Percentiles rank a stretch among this genome's conserved stretches.
These are phyloP conservation scores for Pseudocercospora eumusae DNA, from an alignment of 2,329 filamentous ascomycete species.

Conservation along the genomic window DNA sequence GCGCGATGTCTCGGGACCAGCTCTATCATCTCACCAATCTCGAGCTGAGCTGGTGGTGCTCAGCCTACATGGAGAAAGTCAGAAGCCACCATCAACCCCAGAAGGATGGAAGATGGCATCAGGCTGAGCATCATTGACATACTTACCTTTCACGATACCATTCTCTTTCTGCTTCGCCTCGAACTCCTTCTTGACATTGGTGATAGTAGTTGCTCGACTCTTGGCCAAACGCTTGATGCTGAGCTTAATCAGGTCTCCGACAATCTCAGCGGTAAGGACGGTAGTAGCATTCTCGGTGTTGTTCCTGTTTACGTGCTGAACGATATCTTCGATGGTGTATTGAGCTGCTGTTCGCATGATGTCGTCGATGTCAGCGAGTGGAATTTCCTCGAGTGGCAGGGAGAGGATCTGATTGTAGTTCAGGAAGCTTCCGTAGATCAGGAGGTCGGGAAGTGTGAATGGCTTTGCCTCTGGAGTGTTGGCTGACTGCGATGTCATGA, in stretches of 20 bases:
- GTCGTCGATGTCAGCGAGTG: neutral
- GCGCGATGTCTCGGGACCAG: neutral
- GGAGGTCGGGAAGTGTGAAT: neutral
- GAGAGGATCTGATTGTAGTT: neutral
- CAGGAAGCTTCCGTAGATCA: neutral
- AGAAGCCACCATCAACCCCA: neutral
- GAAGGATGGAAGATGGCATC: neutral
- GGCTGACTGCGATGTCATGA: neutral
- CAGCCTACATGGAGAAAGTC: neutral
- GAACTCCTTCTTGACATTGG: neutral
- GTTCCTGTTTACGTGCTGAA: neutral
- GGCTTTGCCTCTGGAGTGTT: neutral
- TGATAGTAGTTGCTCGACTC: neutral
- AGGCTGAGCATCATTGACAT: neutral
- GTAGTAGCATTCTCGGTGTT: neutral
- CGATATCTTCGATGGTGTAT: neutral
- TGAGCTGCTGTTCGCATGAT: neutral
- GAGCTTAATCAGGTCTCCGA: neutral
- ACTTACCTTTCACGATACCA: neutral
- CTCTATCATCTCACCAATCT: neutral
- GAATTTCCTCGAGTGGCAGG: neutral
- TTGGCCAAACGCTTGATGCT: neutral
- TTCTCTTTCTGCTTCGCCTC: neutral
- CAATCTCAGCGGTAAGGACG: neutral
- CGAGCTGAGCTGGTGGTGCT: neutral